A percentile compares a stretch with the other conserved stretches of the same genome.
phyloP scores from a whole-genome alignment of 2,329 filamentous ascomycete species.

The Pseudogymnoascus sp. region DNA sequence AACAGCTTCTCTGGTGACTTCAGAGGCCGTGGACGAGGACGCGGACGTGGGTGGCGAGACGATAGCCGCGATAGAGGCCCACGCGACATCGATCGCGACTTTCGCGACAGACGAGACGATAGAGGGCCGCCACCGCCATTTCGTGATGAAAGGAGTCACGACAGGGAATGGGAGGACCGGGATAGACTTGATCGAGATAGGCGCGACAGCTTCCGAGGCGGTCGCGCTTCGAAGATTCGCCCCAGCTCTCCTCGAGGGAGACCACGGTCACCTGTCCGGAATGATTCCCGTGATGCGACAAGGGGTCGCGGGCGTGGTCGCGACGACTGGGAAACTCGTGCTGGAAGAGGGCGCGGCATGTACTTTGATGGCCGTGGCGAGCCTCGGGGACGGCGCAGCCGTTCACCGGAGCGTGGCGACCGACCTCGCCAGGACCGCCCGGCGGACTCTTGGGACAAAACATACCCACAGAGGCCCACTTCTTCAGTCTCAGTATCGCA shows the following conservation, averaged over 20 bases:
- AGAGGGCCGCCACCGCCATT: conserved; percentile 42
- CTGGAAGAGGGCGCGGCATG: conserved; percentile 42
- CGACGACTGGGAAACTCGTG: conserved; percentile 42
- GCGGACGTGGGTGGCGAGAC: conserved; percentile 47
- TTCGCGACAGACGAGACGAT: conserved; percentile 46
- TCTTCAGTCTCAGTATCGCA: neutral
- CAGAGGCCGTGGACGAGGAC: conserved; percentile 49
- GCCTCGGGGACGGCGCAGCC: conserved; percentile 21
- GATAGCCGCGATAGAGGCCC: conserved; percentile 57
- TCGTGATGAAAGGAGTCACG: conserved; percentile 52
- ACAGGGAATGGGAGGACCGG: conserved; percentile 42
- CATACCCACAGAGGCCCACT: conserved; percentile 5
- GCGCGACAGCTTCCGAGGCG: conserved; percentile 34
- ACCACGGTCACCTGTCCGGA: conserved; percentile 55
- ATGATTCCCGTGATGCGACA: conserved; percentile 55
- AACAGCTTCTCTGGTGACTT: conserved; percentile 61
- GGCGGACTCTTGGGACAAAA: conserved; percentile 9
- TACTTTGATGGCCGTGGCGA: conserved; percentile 51
- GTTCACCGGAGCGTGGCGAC: conserved; percentile 24
- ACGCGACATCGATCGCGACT: conserved; percentile 37
- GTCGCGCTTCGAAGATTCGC: conserved; percentile 39
- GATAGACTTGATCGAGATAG: conserved; percentile 44
- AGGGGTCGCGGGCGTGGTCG: conserved; percentile 48
- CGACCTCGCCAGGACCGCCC: neutral
- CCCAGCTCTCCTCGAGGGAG: conserved; percentile 54